These are phyloP conservation scores for Gentiana dahurica DNA, from an alignment of 257 asterid genomes.

Conservation along the genomic window DNA sequence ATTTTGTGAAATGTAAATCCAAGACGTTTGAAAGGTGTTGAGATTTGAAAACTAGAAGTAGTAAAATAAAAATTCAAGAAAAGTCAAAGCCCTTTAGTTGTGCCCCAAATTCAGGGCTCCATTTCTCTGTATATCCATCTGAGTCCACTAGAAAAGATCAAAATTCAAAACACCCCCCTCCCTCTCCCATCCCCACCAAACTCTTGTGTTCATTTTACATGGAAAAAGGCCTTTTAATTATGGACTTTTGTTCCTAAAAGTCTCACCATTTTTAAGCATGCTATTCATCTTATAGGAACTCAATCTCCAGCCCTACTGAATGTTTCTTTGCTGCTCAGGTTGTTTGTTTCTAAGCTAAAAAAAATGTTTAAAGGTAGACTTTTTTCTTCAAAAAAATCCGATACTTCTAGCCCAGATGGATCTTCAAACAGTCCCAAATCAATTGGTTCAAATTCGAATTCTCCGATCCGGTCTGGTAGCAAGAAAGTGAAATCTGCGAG, in stretches of 20 bases:
- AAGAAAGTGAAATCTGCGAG: conserved; percentile 56
- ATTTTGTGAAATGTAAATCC: not conserved
- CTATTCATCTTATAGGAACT: conserved; percentile 9
- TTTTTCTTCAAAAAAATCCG: conserved; percentile 84
- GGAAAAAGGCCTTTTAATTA: not conserved
- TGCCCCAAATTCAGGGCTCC: conserved; percentile 18
- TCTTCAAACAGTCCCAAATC: conserved; percentile 85
- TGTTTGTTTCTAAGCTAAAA: not conserved
- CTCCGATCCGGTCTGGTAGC: conserved; percentile 72
- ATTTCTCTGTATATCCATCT: conserved; percentile 1
- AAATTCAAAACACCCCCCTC: not conserved
- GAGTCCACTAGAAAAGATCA: conserved; percentile 10
- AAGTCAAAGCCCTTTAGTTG: conserved; percentile 9
- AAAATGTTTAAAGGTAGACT: conserved; percentile 82
- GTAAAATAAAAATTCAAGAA: not conserved
- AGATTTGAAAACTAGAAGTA: no score
- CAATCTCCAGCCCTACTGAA: conserved; percentile 18
- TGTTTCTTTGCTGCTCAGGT: conserved; percentile 10
- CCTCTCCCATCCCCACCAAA: not conserved
- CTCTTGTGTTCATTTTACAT: not conserved
- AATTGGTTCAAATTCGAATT: conserved; percentile 54
- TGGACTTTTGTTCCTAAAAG: not conserved
- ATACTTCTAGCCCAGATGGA: conserved; percentile 84
- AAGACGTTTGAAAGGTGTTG: not conserved
- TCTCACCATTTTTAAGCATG: not conserved